Evolutionary conservation across 306 rosid genomes (phyloP).

Genomic region (Cicer pinnatifidum): DNA sequence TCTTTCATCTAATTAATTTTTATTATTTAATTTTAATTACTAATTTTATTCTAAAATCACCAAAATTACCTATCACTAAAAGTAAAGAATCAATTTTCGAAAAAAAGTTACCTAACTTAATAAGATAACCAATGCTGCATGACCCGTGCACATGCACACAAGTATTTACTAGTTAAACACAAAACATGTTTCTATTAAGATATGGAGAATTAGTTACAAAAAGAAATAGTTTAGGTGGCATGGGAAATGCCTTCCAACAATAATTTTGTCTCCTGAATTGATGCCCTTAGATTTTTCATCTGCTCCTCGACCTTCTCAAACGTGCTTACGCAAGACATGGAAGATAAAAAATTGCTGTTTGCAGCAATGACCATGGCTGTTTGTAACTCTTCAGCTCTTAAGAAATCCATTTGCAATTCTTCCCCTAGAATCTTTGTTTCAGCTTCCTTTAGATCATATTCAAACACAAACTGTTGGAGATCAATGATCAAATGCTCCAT

Average conservation of each 20-base stretch:
- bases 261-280: conserved; percentile 63
- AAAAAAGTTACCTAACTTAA: no score
- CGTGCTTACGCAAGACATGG: conserved; percentile 46
- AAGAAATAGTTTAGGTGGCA: conserved; percentile 46
- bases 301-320: conserved; percentile 64
- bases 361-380: conserved; percentile 54
- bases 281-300: conserved; percentile 54
- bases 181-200: conserved; percentile 30
- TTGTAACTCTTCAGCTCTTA: conserved; percentile 56
- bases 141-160: no score
- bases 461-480: conserved; percentile 51
- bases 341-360: conserved; percentile 53
- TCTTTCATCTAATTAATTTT: no score
- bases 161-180: neutral
- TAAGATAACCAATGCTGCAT: no score
- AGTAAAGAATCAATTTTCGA: no score
- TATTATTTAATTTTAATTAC: no score
- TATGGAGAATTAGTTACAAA: conserved; percentile 31
- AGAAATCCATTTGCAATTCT: conserved; percentile 55
- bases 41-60: no score
- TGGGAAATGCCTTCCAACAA: conserved; percentile 57
- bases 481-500: conserved; percentile 47
- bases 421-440: conserved; percentile 62
- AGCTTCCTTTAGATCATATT: conserved; percentile 54
- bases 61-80: no score